Base-by-base conservation (phyloP, 352 stramenopile species). In the Phytophthora citrophthora region DNA sequence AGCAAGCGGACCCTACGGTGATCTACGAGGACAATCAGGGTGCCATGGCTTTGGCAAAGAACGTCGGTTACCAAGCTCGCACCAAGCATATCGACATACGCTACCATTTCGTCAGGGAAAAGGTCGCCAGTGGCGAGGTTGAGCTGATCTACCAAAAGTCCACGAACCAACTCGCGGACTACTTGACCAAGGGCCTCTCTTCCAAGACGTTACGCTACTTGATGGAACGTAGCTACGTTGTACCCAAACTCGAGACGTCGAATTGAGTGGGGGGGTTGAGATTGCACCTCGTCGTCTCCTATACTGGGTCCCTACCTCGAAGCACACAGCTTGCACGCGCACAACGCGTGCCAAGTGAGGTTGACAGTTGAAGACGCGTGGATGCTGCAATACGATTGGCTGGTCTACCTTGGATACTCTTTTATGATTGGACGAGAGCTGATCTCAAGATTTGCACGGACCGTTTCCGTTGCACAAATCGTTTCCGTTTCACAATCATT, bases 61-160 rank as follows among this genome's bases (percentile, higher is more conserved):
- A 20, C 1, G 56, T 55, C 29, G 68, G 56, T 11, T 65, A 72
- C 12, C 57, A 72, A 38, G 38, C 48, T 8, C 63, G 32, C 3
- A 70, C 57, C 31, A 63, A 65, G 46, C 52, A 64, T 18, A 67
- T 74, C n/a, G 51, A 67, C 54, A 74, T 39, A 3, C 12, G 12
- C 32, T 39, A 39, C 32, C 32, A 39, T 10, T n/a, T 64, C 43
- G 61, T 66, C 23, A 34, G 50, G 12, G 61, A 68, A 47, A 73
- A 68, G 34, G 9, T 57, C 13, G 13, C 24, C 9, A 61, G 10
- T 23, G 51, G 48, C 24, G 52, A 31, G 2, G 50, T 72, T 31
- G 41, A 57, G 20, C 31, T 68, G 0, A 5, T 26, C 27, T 73
- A 68, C n/a, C 13, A 64, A 1, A 44, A 73, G 16, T 60, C 61